Evolutionary conservation across 116 monocot genomes (phyloP).

Genomic region (Trichopus zeylanicus): DNA sequence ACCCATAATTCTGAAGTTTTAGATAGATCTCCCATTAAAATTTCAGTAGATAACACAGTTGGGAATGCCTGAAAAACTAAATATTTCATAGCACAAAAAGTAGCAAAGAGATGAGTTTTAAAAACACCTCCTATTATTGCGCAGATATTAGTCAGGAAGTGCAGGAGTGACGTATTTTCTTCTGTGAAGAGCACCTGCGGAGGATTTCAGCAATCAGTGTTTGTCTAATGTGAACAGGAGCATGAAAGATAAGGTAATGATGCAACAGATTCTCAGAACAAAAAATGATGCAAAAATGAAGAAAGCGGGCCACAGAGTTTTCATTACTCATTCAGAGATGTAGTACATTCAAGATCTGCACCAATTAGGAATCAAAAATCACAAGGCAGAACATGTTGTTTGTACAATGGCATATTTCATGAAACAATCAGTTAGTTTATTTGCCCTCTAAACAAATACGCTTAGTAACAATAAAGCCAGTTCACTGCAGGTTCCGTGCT

Average conservation of each 20-base stretch:
- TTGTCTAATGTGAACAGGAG: not conserved
- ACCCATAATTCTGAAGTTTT: not conserved
- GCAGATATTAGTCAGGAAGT: constrained; percentile 82
- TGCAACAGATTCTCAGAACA: not conserved
- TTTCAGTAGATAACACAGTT: not conserved
- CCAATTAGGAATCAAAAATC: too few species aligned
- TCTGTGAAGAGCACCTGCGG: constrained; percentile 85
- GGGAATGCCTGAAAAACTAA: not conserved
- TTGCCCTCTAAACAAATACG: too few species aligned
- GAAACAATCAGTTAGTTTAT: too few species aligned
- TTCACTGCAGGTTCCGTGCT: too few species aligned
- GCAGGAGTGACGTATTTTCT: constrained; percentile 77
- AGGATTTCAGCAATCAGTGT: not conserved
- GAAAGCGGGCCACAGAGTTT: too few species aligned
- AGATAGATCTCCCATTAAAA: not conserved
- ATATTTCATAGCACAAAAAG: not conserved
- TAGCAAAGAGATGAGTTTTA: not conserved
- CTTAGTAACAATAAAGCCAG: too few species aligned
- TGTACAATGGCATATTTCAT: too few species aligned
- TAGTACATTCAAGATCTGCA: too few species aligned
- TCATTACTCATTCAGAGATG: too few species aligned
- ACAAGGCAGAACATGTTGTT: too few species aligned
- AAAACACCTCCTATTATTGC: constrained; percentile 82
- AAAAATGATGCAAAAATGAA: too few species aligned
- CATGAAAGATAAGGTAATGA: too few species aligned